Evolutionary conservation across 352 stramenopile species (phyloP).

Genomic region (Globisporangium okanoganense): DNA sequence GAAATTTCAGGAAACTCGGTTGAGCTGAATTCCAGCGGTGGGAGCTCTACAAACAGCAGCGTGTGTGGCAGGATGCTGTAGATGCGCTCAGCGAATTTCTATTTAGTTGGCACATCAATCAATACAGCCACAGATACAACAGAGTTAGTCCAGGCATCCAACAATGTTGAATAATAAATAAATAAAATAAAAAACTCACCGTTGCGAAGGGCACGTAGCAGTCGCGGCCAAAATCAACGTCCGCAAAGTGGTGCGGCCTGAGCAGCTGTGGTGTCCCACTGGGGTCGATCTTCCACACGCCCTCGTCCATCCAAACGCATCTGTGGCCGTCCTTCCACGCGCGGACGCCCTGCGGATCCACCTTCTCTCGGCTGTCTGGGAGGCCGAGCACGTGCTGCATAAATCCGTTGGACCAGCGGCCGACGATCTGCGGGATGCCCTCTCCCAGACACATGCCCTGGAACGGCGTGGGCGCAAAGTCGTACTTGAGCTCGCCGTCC

Average conservation of each 20-base stretch:
- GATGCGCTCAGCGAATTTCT: slow-evolving; percentile 57
- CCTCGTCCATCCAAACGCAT: slow-evolving; percentile 84
- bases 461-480: slow-evolving; percentile 72
- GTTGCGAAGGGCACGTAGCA: slow-evolving; percentile 80
- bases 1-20: slow-evolving; percentile 72
- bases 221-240: slow-evolving; percentile 69
- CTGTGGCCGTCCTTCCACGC: slow-evolving; percentile 63
- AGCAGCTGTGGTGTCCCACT: slow-evolving; percentile 46
- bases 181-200: slow-evolving; percentile 20
- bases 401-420: slow-evolving; percentile 72
- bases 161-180: neutral
- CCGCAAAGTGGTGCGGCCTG: slow-evolving; percentile 63
- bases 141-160: slow-evolving; percentile 4
- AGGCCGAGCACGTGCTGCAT: slow-evolving; percentile 66
- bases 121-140: slow-evolving; percentile 2
- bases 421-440: slow-evolving; percentile 50
- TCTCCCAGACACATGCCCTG: slow-evolving; percentile 79
- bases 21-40: slow-evolving; percentile 66
- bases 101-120: no score
- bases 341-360: slow-evolving; percentile 51
- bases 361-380: slow-evolving; percentile 34
- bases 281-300: slow-evolving; percentile 65
- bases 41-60: slow-evolving; percentile 80
- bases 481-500: slow-evolving; percentile 62
- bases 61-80: slow-evolving; percentile 49